Percentiles rank a stretch among this genome's conserved stretches.
Conservation (phyloP, 2,329 filamentous ascomycete species). For the Plectosphaerella plurivora region DNA sequence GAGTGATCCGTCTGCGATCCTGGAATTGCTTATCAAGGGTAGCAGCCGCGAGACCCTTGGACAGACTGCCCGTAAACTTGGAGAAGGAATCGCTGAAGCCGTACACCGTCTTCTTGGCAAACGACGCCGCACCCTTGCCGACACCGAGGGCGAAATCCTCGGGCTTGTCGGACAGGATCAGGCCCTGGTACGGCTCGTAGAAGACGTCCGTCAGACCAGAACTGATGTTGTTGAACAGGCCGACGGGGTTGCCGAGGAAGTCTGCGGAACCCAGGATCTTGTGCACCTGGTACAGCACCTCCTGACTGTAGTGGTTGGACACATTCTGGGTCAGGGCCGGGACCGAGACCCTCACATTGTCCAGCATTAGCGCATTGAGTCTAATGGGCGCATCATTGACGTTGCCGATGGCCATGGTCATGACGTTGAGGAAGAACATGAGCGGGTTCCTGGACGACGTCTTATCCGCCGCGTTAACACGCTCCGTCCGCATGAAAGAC, state of each 20-base stretch:
- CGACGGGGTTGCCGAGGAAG: conserved; percentile 95
- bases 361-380: conserved; percentile 88
- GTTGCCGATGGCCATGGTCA: conserved; percentile 99
- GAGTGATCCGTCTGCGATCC: conserved; percentile 88
- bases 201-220: conserved; percentile 98
- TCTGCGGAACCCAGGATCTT: conserved; percentile 96
- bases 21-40: conserved; percentile 99
- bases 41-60: conserved; percentile 91
- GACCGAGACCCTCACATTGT: conserved; percentile 90
- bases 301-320: conserved; percentile 92
- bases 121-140: conserved; percentile 92
- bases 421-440: conserved; percentile 98
- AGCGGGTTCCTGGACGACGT: conserved; percentile 86
- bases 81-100: conserved; percentile 96
- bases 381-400: conserved; percentile 96
- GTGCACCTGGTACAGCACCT: conserved; percentile 92
- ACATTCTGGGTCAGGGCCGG: conserved; percentile 80
- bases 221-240: conserved; percentile 96
- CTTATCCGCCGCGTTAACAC: conserved; percentile 94
- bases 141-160: conserved; percentile 94
- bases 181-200: conserved; percentile 97
- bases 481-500: conserved; percentile 94
- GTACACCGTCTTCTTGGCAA: conserved; percentile 98
- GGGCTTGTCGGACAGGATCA: conserved; percentile 92
- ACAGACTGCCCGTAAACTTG: conserved; percentile 95